Evolutionary conservation across 306 rosid species (phyloP), one percentile per base, ranked within the genome.

Genomic region (Adenanthera pavonina): DNA sequence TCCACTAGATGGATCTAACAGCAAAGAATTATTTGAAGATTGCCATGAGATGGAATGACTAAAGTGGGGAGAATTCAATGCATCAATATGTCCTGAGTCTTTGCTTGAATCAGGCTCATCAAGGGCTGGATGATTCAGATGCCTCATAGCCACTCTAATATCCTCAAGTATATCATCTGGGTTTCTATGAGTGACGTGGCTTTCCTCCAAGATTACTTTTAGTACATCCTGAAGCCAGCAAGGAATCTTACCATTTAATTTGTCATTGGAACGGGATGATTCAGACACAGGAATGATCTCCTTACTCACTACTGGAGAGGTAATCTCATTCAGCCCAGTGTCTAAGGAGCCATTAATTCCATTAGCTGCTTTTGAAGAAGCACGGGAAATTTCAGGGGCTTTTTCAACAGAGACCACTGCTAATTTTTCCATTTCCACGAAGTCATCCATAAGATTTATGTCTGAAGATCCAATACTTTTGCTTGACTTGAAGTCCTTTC

Each of bases 391-490:
- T 30, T 68, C 80, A 79, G 78, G 33, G 30, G 60, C 77, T 65
- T 82, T 88, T 47, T 88, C 88, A 36, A 81, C 86, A 78, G 91
- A 82, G 70, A 80, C 92, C 52, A 91, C 81, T 15, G 94, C 92
- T 60, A 91, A 71, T 75, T 88, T 91, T 81, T 91, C 94, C 94
- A 89, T 91, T 84, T 91, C 94, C 84, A 82, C 88, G 73, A 91
- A 91, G 79, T 91, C 94, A 69, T 91, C 94, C 92, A 91, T 89
- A 80, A 91, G 88, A 69, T 81, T 86, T 33, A 91, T 80, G 75
- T 89, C 94, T 6, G 84, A 76, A 52, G 79, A 75, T 75, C 87
- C 89, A 15, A 84, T 85, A 20, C 62, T 72, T 84, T 78, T 89
- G 77, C 81, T 80, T 10, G 85, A 36, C n/a, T 54, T 48, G 4